Percentiles rank a stretch among this genome's conserved stretches.
Conservation (phyloP, 208 protist genomes). For the Acanthamoeba lenticulata region DNA sequence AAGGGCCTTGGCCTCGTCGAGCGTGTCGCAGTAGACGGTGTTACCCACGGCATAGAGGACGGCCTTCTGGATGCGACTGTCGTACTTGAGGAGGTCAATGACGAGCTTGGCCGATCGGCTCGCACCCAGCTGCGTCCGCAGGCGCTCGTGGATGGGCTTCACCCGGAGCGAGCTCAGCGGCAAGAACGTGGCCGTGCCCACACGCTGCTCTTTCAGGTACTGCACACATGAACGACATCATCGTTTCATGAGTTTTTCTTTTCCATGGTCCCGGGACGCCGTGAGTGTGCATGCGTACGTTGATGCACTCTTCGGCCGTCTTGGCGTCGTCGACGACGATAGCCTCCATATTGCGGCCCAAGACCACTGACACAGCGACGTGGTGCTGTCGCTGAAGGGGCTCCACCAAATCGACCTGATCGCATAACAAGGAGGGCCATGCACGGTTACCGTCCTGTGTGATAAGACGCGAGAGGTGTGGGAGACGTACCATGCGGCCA, state of each 20-base stretch:
- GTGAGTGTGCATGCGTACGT: background rate
- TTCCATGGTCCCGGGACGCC: background rate
- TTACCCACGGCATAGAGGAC: constrained; percentile 95
- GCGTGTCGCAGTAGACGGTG: constrained; percentile 95
- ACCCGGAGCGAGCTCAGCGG: constrained; percentile 93
- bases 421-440: constrained; percentile 45
- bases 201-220: constrained; percentile 96
- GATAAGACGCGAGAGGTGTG: background rate
- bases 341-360: constrained; percentile 96
- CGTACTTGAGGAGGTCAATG: constrained; percentile 89
- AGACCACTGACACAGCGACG: constrained; percentile 94
- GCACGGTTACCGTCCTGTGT: background rate
- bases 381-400: constrained; percentile 92
- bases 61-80: constrained; percentile 87
- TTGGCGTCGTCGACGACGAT: constrained; percentile 96
- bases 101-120: constrained; percentile 91
- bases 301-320: constrained; percentile 93
- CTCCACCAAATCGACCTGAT: constrained; percentile 94
- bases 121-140: constrained; percentile 92
- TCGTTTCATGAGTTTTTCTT: background rate
- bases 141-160: constrained; percentile 91
- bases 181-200: constrained; percentile 95
- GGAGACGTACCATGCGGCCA: constrained; percentile 80
- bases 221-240: constrained; percentile 37
- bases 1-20: constrained; percentile 89